Percentiles rank a stretch among this genome's conserved stretches.
Evolutionary conservation across 1,139 yeast genomes (phyloP).

Genomic region (Ogataea hybrid): DNA sequence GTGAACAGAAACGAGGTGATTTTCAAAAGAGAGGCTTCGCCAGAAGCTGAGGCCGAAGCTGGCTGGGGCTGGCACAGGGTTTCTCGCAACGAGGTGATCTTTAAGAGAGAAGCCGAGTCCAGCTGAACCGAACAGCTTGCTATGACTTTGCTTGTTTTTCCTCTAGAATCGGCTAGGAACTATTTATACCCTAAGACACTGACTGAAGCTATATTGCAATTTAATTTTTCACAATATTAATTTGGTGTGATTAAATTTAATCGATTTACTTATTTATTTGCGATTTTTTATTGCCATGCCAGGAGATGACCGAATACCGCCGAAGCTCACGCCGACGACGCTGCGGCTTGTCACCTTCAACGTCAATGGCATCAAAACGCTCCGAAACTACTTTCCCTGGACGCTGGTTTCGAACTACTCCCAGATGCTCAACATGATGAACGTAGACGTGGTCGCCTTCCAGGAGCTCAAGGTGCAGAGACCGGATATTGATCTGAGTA

Average conservation of each 20-base stretch:
- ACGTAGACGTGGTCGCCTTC: constrained; percentile 76
- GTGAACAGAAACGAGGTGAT: constrained; percentile 20
- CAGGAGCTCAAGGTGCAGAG: constrained; percentile 78
- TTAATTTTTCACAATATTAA: background rate
- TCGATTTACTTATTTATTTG: background rate
- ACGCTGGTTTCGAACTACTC: constrained; percentile 49
- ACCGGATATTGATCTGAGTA: constrained; percentile 35
- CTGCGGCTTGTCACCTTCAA: constrained; percentile 54
- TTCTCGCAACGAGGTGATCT: background rate
- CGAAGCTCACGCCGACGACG: constrained; percentile 9
- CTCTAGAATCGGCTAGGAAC: background rate
- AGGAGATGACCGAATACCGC: constrained; percentile 14
- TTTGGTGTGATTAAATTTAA: background rate
- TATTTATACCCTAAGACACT: no score
- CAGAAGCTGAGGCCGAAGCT: constrained; percentile 19
- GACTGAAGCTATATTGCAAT: background rate
- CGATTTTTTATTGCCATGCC: background rate
- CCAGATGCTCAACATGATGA: constrained; percentile 49
- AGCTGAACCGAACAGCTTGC: background rate
- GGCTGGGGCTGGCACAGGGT: constrained; percentile 12
- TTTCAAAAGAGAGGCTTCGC: constrained; percentile 26
- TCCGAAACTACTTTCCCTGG: constrained; percentile 86
- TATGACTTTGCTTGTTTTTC: background rate
- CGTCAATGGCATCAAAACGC: constrained; percentile 79
- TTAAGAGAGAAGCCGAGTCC: constrained; percentile 20